Percentiles rank a stretch among this genome's conserved stretches.
Conservation (phyloP, 352 stramenopile genomes). For the Globisporangium parvum region DNA sequence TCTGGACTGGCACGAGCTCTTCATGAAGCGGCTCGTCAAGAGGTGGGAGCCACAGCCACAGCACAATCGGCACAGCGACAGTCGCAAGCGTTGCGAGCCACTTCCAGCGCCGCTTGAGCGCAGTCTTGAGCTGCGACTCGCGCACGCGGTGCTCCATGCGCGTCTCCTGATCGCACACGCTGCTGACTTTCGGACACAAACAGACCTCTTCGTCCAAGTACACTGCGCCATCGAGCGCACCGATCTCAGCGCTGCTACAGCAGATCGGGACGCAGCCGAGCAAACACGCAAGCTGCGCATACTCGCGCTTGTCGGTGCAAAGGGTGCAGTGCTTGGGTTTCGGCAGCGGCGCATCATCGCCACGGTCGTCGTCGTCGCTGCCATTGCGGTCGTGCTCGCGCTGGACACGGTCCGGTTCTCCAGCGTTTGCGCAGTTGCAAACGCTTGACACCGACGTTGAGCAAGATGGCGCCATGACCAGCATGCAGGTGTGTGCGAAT, state of each 20-base stretch:
- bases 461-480: too few species aligned
- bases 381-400: too few species aligned
- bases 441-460: too few species aligned
- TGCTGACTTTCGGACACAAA: constrained; percentile 1
- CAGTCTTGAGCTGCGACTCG: constrained; percentile 1
- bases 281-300: neutral
- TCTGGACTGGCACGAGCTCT: neutral
- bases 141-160: neutral
- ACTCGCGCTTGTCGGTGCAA: constrained; percentile 3
- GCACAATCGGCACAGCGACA: neutral
- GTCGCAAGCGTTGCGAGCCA: neutral
- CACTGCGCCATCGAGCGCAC: neutral
- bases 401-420: too few species aligned
- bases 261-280: constrained; percentile 9
- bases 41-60: neutral
- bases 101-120: constrained; percentile 7
- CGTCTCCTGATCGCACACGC: neutral
- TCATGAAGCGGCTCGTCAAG: neutral
- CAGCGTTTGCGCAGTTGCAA: too few species aligned
- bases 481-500: too few species aligned
- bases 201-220: neutral
- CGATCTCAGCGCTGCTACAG: neutral
- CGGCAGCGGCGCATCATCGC: neutral
- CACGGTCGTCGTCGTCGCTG: neutral
- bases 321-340: neutral